Base-by-base conservation (phyloP, 1,284 basidiomycete species). In the Ganoderma boninense region DNA sequence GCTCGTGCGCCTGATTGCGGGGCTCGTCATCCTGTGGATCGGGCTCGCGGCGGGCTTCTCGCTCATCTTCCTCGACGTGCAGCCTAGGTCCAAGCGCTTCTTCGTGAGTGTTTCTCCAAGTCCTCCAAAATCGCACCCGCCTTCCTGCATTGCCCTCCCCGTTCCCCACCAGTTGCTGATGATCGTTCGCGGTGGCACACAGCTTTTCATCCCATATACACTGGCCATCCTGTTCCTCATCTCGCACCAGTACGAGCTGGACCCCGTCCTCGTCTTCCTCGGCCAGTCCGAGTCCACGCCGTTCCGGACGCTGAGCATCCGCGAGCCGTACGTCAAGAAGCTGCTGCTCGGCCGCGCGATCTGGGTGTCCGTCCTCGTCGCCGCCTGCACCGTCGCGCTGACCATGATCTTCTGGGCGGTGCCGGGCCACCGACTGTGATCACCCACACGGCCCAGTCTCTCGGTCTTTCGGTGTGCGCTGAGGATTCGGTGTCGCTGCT, bases 171-270 rank as follows among this genome's bases (percentile, higher is more conserved):
- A 38, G 38, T 6, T 38, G 38, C 38, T 38, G 38, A 38, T 38
- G 10, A 38, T 7, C 38, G 38, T 7, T 38, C 7, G 6, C 38
- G 29, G 1, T 14, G 64, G 61, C 68, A 43, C 75, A 7, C 77
- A 97, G 96, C 90, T 97, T 75, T 97, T 99, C 83, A 87, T 99
- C 43, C 97, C 97, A 0, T 99, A 98, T 81, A 86, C 93, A n/a
- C 82, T 99, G 75, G 95, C 97, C 64, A 86, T 95, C 76, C 90
- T 97, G 74, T 93, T 95, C 83, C 89, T 99, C 71, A 87, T 98
- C 69, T 95, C 96, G 29, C 95, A 98, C 79, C 95, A 97, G 82
- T 99, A 99, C 83, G 96, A 97, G 80, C 91, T 99, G 67, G 97
- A 98, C 81, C 97, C 97, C 3, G 85, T 98, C 75, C 91, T 95